phyloP scores from a whole-genome alignment of 2,329 filamentous ascomycete genomes.

The Neonectria sp. region DNA sequence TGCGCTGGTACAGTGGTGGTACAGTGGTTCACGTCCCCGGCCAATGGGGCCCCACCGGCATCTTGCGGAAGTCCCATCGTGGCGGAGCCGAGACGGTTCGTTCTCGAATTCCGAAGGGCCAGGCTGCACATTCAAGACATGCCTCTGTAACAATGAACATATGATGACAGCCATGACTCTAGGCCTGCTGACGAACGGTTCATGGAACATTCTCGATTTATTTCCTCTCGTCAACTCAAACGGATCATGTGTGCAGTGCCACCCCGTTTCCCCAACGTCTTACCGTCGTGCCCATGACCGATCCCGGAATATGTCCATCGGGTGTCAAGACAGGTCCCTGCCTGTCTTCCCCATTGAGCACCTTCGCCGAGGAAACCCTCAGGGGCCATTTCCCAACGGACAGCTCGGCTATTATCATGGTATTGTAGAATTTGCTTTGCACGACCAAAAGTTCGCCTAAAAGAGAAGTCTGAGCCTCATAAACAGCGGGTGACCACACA shows the following conservation, averaged over 20 bases:
- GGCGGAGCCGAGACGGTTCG: conserved; percentile 22
- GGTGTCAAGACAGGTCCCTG: conserved; percentile 8
- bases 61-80: conserved; percentile 20
- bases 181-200: neutral
- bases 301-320: conserved; percentile 12
- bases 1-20: conserved; percentile 5
- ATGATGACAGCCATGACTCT: neutral
- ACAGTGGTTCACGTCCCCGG: conserved; percentile 22
- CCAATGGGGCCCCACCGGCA: conserved; percentile 21
- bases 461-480: conserved; percentile 54
- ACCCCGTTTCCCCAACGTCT: conserved; percentile 1
- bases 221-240: neutral
- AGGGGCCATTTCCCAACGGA: conserved; percentile 20
- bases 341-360: conserved; percentile 23
- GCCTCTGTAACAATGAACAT: neutral
- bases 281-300: conserved; percentile 11
- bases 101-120: conserved; percentile 16
- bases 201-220: neutral
- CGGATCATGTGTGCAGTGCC: conserved; percentile 5
- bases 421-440: conserved; percentile 53
- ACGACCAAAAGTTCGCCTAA: conserved; percentile 53
- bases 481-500: conserved; percentile 47
- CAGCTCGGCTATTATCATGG: conserved; percentile 29
- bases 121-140: neutral
- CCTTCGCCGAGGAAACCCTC: conserved; percentile 11